phyloP scores from a whole-genome alignment of 345 rosid genomes.

The Jatropha curcas region DNA sequence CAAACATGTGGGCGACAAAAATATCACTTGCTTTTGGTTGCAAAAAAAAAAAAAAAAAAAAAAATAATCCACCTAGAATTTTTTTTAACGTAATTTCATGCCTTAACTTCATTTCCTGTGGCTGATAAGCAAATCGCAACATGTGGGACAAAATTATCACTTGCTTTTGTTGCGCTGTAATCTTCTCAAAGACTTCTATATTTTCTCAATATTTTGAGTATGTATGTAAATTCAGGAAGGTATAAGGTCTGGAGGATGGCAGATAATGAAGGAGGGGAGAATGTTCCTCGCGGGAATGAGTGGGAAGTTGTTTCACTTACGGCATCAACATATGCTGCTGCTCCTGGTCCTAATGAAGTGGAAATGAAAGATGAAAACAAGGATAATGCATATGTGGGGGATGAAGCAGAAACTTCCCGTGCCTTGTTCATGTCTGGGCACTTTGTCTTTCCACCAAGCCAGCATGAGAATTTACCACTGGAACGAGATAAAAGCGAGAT shows the following conservation, averaged over 20 bases:
- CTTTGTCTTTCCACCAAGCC: constrained; percentile 72
- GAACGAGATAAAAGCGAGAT: constrained; percentile 41
- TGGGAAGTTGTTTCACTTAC: constrained; percentile 98
- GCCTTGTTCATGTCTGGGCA: constrained; percentile 75
- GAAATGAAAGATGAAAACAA: constrained; percentile 40
- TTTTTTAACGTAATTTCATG: neutral
- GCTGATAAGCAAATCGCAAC: neutral
- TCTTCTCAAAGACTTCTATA: neutral
- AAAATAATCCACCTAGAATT: too few species aligned
- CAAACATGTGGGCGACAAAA: too few species aligned
- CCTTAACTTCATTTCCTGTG: neutral
- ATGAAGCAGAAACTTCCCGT: constrained; percentile 54
- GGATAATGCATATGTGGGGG: constrained; percentile 34
- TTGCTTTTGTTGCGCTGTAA: neutral
- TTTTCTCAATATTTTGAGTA: neutral
- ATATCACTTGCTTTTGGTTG: too few species aligned
- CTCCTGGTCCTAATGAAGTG: constrained; percentile 67
- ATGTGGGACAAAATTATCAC: neutral
- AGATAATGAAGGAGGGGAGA: constrained; percentile 42
- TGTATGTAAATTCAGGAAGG: constrained; percentile 11
- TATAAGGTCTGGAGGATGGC: constrained; percentile 44
- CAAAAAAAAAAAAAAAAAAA: too few species aligned
- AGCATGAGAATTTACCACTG: constrained; percentile 63
- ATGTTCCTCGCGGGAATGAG: constrained; percentile 57
- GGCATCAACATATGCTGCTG: constrained; percentile 88